Conservation (phyloP, 2,329 filamentous ascomycete genomes). For the Incumbomyces delicatus region DNA sequence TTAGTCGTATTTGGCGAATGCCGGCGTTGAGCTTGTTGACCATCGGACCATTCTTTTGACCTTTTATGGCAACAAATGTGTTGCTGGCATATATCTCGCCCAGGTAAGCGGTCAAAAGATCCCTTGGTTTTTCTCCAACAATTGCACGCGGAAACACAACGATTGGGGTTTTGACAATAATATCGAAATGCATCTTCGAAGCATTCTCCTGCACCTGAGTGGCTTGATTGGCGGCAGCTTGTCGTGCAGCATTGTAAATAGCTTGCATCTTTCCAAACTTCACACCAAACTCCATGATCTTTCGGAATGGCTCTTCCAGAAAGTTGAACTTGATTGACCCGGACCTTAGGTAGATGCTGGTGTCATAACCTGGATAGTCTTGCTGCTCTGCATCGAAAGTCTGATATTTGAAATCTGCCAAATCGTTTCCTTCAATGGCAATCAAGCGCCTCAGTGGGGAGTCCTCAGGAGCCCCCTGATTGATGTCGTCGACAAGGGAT, state of each 20-base stretch:
- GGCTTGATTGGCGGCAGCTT: slow-evolving; percentile 87
- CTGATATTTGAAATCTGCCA: slow-evolving; percentile 95
- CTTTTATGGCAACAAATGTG: slow-evolving; percentile 75
- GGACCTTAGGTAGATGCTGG: slow-evolving; percentile 77
- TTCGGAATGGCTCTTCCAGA: slow-evolving; percentile 90
- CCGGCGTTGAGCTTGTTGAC: slow-evolving; percentile 86
- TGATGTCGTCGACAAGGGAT: slow-evolving; percentile 84
- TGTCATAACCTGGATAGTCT: slow-evolving; percentile 87
- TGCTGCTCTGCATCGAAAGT: slow-evolving; percentile 73
- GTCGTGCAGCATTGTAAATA: slow-evolving; percentile 91
- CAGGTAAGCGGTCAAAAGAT: slow-evolving; percentile 82
- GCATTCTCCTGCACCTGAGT: slow-evolving; percentile 86
- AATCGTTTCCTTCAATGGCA: slow-evolving; percentile 87
- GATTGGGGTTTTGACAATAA: slow-evolving; percentile 89
- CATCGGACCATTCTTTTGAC: slow-evolving; percentile 59
- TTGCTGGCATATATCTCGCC: slow-evolving; percentile 98
- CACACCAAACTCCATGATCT: slow-evolving; percentile 94
- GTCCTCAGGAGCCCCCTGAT: slow-evolving; percentile 71
- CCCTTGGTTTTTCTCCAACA: slow-evolving; percentile 59
- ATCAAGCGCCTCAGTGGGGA: slow-evolving; percentile 79
- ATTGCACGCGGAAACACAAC: slow-evolving; percentile 82
- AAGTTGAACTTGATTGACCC: slow-evolving; percentile 97
- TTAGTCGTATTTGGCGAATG: slow-evolving; percentile 83
- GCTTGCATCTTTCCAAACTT: slow-evolving; percentile 99
- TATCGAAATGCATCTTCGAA: slow-evolving; percentile 85